phyloP scores from a whole-genome alignment of 108 stramenopile species.

The Pinguiococcus pyrenoidosus region DNA sequence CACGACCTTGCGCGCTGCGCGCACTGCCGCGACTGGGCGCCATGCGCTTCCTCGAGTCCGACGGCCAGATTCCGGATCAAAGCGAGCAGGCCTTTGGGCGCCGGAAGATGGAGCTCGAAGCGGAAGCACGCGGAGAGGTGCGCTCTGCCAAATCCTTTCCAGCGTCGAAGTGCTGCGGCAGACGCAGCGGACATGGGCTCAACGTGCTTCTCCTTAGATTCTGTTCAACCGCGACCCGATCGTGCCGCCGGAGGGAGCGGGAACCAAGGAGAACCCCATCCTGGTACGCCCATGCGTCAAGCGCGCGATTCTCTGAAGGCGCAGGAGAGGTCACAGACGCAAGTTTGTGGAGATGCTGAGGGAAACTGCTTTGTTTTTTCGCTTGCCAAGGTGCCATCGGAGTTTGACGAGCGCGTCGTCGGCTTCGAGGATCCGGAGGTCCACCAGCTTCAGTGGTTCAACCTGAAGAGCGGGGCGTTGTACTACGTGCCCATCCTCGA shows the following conservation, averaged over 20 bases:
- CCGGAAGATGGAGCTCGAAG: not conserved
- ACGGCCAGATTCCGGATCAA: not conserved
- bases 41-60: no score
- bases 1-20: no score
- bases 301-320: not conserved
- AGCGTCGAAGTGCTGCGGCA: not conserved
- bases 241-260: constrained; percentile 18
- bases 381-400: constrained; percentile 11
- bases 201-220: not conserved
- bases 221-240: constrained; percentile 30
- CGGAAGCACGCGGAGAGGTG: not conserved
- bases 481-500: constrained; percentile 35
- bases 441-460: constrained; percentile 27
- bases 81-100: not conserved
- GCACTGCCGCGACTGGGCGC: no score
- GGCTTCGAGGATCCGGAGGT: constrained; percentile 32
- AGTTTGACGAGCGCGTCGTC: constrained; percentile 19
- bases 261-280: constrained; percentile 35
- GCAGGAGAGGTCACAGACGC: not conserved
- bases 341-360: not conserved
- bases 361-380: not conserved
- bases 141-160: not conserved
- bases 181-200: no score
- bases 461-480: constrained; percentile 15
- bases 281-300: constrained; percentile 9